phyloP scores from a whole-genome alignment of 768 basidiomycete genomes.

The Lenzites betulinus region DNA sequence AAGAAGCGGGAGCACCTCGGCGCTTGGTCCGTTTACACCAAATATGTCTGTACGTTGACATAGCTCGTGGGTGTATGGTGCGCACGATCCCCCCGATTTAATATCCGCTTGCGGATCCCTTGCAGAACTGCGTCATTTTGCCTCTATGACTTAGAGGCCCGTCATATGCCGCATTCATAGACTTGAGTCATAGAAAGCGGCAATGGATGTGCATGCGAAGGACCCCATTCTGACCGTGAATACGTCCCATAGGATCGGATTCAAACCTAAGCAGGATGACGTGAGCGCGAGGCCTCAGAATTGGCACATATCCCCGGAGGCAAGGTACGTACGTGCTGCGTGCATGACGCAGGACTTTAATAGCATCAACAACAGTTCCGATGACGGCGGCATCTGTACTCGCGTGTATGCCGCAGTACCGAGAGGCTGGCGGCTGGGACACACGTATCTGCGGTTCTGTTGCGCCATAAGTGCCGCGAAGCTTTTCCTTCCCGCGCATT shows the following conservation, averaged over 20 bases:
- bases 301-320: too few relatives aligned
- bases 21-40: too few relatives aligned
- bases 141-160: background rate
- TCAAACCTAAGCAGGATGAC: background rate
- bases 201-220: too few relatives aligned
- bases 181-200: too few relatives aligned
- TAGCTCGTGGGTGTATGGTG: background rate
- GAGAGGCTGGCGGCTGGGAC: background rate
- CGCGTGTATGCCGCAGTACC: background rate
- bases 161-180: too few relatives aligned
- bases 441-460: too few relatives aligned
- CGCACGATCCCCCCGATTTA: background rate
- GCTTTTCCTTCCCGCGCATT: too few relatives aligned
- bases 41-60: too few relatives aligned
- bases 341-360: background rate
- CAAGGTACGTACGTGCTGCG: background rate
- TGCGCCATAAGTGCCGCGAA: too few relatives aligned
- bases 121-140: background rate
- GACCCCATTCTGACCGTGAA: too few relatives aligned
- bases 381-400: background rate
- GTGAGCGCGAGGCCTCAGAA: background rate
- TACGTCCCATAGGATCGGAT: too few relatives aligned
- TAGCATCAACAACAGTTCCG: background rate
- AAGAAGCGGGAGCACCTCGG: too few relatives aligned
- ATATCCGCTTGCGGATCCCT: background rate